Base-by-base conservation (phyloP, 2,329 filamentous ascomycete genomes). In the Trichophaea hybrida region DNA sequence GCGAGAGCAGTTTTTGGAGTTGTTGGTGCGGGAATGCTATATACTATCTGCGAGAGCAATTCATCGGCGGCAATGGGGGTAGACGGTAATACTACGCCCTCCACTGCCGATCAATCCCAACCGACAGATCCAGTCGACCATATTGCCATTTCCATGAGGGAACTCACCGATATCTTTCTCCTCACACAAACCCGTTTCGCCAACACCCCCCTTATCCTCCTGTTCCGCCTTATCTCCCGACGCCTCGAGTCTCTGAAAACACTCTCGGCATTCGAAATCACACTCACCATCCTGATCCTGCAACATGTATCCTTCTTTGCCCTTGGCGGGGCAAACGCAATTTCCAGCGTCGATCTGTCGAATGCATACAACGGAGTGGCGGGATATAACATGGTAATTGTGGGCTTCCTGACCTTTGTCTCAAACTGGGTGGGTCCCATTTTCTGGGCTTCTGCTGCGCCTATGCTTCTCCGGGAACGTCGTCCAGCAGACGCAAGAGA, bases 281-380 rank as follows among this genome's bases (percentile, higher is more conserved):
- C 83, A 4, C 80, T 83, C 7, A 84, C 85, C 0, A 81, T 80
- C 6, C 75, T 96, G 37, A 79, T 97, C 37, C 75, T 94, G 44
- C 85, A 94, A 66, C 84, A 90, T 73, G 76, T 81, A 38, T 83
- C 85, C 55, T 98, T 95, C 77, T 98, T 97, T 71, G 85, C 88
- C 34, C 82, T 88, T 64, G 93, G 90, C 31, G 89, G 89, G 70
- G 88, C 87, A 51, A 98, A 98, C 71, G 86, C 93, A 44, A 95
- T 98, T 66, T 94, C 90, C 10, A 91, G 86, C n/a, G 82, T 98
- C 68, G 90, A 97, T 69, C 79, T 98, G 17, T 94, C 88, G 5
- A 94, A 85, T 70, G 90, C 90, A 0, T 98, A 98, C 74, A 98
- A 98, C 69, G 93, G 93, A 63, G 78, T 98, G 40, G 80, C 78